These are phyloP conservation scores for Fabrea salina DNA, from an alignment of 169 alveolate species.

Conservation along the genomic window DNA sequence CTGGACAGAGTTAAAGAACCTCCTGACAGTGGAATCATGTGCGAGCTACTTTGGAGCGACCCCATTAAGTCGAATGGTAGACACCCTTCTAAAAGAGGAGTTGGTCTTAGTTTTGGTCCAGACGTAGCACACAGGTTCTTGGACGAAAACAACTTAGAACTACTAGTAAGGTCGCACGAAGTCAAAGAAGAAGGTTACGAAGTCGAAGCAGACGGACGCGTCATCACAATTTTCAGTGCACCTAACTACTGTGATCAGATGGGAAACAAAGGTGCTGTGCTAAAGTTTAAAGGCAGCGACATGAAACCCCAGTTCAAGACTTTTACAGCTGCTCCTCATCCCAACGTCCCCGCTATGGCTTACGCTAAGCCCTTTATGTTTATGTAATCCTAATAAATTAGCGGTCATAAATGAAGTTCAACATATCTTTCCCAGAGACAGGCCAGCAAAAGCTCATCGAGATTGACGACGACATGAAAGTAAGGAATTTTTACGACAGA, in stretches of 20 bases:
- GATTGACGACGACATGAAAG: constrained; percentile 98
- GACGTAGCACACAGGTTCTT: constrained; percentile 94
- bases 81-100: constrained; percentile 97
- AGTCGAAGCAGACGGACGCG: constrained; percentile 94
- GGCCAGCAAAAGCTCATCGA: constrained; percentile 97
- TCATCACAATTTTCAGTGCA: constrained; percentile 98
- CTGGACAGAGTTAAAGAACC: constrained; percentile 94
- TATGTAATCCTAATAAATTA: background rate
- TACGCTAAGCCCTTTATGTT: constrained; percentile 74
- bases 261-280: constrained; percentile 98
- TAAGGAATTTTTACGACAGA: constrained; percentile 96
- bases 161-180: constrained; percentile 97
- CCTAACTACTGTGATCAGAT: constrained; percentile 99
- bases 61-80: constrained; percentile 95
- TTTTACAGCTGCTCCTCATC: constrained; percentile 93
- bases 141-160: constrained; percentile 86
- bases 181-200: constrained; percentile 98
- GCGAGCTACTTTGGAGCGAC: constrained; percentile 98
- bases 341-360: constrained; percentile 93
- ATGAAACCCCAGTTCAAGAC: constrained; percentile 87
- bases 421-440: constrained; percentile 94
- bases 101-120: constrained; percentile 95
- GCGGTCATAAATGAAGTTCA: constrained; percentile 88
- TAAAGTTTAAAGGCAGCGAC: constrained; percentile 85
- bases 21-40: constrained; percentile 93